Percentiles rank a stretch among this genome's conserved stretches.
Conservation (phyloP, 768 basidiomycete species). For the Gelatoporia subvermispora region DNA sequence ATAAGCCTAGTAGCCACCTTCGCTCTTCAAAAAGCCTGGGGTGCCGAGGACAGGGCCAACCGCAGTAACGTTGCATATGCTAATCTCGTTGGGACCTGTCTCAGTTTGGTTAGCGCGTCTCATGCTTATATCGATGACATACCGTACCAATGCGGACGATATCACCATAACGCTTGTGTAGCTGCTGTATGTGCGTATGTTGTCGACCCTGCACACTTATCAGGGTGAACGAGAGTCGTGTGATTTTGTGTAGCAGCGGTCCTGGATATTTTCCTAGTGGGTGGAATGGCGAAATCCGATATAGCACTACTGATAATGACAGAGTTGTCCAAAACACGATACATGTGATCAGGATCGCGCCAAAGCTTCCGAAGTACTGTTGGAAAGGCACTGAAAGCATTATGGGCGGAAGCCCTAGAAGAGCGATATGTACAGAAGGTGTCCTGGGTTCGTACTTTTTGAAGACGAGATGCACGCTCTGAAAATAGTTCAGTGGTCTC, state of each 20-base stretch:
- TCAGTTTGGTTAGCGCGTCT: no score
- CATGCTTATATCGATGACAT: no score
- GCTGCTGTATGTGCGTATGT: slow-evolving; percentile 23
- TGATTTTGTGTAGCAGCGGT: slow-evolving; percentile 21
- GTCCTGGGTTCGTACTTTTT: no score
- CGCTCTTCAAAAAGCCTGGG: slow-evolving; percentile 38
- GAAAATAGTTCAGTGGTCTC: no score
- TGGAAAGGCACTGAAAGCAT: no score
- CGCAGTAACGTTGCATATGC: slow-evolving; percentile 29
- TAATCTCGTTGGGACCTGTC: slow-evolving; percentile 44
- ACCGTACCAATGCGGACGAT: slow-evolving; percentile 32
- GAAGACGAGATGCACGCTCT: no score
- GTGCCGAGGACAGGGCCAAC: slow-evolving; percentile 32
- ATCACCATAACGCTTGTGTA: slow-evolving; percentile 35
- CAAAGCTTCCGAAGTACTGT: no score
- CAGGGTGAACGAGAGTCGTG: slow-evolving; percentile 25
- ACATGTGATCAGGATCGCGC: not conserved
- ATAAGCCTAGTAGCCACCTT: slow-evolving; percentile 18
- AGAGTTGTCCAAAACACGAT: not conserved
- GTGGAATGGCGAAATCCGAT: slow-evolving; percentile 35
- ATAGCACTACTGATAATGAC: slow-evolving; percentile 22
- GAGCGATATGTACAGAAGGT: no score
- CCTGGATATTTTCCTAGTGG: slow-evolving; percentile 36
- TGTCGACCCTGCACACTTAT: slow-evolving; percentile 20
- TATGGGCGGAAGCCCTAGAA: no score